Evolutionary conservation across 2,329 filamentous ascomycete species (phyloP), one percentile per base, ranked within the genome.

Genomic region (Fusarium sublunatum): DNA sequence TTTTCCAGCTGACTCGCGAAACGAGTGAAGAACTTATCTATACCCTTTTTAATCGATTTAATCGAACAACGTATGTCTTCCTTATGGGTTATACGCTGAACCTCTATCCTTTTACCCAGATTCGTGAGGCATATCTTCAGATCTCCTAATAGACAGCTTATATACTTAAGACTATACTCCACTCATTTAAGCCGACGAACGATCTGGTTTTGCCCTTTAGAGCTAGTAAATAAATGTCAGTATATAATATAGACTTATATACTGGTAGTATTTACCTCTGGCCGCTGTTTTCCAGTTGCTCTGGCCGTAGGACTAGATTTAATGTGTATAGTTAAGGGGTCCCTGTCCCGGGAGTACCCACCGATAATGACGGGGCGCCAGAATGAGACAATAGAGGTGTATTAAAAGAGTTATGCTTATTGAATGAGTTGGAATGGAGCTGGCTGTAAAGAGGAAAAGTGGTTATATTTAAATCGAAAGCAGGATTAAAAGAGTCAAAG

Each of bases 1-100:
- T 34, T 26, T 15, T 46, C 43, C 31, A 46, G 35, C 31, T 46
- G 43, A 31, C 24, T 46, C 15, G 43, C 43, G 24, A 46, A 46
- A 4, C 43, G 32, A 7, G 19, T 35, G 32, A 46, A 44, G 11
- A 44, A 44, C 15, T 44, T 44, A 2, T 44, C 41, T 28, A 44
- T 44, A 7, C 41, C 41, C 26, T 44, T 44, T 31, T 31, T 44
- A 12, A 44, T 44, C 26, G 19, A 22, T 7, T 44, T 15, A 15
- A 44, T n/a, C 13, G 41, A 44, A 6, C 6, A 22, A 15, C 26
- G 26, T 15, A 44, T 28, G 15, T 44, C 31, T 9, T 46, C 43
- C 15, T 46, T 31, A 36, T 22, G 19, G 32, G n/a, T n/a, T n/a
- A n/a, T 22, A 13, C 43, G 31, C 29, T 46, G 43, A 10, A 19